Evolutionary conservation across 495 filamentous ascomycete species (phyloP), one percentile per base, ranked within the genome.

Genomic region (Elasticomyces elasticus): DNA sequence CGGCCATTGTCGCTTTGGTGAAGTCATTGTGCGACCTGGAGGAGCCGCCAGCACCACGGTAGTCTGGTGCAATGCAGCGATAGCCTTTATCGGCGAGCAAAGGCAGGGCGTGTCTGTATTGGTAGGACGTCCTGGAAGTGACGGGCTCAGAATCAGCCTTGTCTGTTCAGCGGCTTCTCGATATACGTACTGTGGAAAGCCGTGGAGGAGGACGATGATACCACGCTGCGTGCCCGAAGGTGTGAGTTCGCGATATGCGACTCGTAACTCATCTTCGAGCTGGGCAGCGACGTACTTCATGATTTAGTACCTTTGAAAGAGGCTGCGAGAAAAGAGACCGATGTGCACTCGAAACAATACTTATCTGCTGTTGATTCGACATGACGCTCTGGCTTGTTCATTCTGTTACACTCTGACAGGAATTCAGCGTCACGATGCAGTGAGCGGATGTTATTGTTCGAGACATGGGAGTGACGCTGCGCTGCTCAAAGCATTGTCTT

Each of bases 171-270:
- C n/a, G n/a, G n/a, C n/a, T n/a, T n/a, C n/a, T n/a, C n/a, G n/a
- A n/a, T n/a, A n/a, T n/a, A n/a, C n/a, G n/a, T n/a, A n/a, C 53
- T 74, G 63, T n/a, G 72, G 72, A 54, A 72, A 73, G 51, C 70
- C 64, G 28, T 71, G 67, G 26, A 69, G 60, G 46, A 69, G 65
- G 13, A 71, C 52, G 27, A 64, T 64, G 28, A 42, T 56, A 41
- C 62, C 62, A 2, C 35, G 35, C 19, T 40, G 35, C 5, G 35
- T 3, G 15, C 35, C 35, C 3, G 35, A 52, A 54, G 59, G 44
- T 31, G 17, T 9, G 27, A 42, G 10, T 47, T 54, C 2, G 24
- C 1, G 10, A 58, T 30, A 19, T n/a, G 5, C 17, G 20, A 52
- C 5, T 41, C 49, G 23, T 40, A 40, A n/a, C 5, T 13, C 35